Percentiles rank a stretch among this genome's conserved stretches.
Conservation (phyloP, 139 green algal species). For the Chlamydomonas schloesseri region DNA sequence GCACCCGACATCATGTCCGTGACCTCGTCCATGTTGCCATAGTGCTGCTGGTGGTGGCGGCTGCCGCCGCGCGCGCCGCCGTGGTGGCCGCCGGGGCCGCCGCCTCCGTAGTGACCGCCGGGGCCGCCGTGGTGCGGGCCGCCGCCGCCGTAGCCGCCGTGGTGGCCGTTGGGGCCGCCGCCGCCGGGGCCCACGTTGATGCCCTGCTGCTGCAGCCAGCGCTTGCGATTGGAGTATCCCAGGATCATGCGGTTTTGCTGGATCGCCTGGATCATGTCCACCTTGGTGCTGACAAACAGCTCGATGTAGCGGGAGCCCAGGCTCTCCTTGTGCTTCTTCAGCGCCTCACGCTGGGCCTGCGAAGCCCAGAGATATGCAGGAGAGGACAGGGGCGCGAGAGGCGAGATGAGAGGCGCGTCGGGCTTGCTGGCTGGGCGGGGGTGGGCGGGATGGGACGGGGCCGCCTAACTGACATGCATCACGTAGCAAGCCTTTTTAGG, state of each 20-base stretch:
- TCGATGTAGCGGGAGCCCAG: conserved; percentile 86
- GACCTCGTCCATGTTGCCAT: conserved; percentile 34
- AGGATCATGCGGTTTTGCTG: conserved; percentile 58
- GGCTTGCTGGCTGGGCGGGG: too few species aligned
- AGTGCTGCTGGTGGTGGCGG: conserved; percentile 23
- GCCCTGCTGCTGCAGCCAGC: conserved; percentile 56
- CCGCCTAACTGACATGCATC: too few species aligned
- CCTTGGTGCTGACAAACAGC: conserved; percentile 80
- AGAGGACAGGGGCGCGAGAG: too few species aligned
- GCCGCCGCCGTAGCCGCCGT: conserved; percentile 26
- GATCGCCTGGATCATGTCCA: conserved; percentile 56
- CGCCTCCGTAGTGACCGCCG: conserved; percentile 6
- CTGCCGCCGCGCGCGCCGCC: background rate
- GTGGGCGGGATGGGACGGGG: too few species aligned
- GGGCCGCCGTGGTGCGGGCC: conserved; percentile 15
- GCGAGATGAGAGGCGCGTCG: too few species aligned
- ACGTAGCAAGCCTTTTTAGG: too few species aligned
- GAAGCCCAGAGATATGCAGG: too few species aligned
- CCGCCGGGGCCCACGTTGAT: conserved; percentile 14
- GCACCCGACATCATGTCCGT: conserved; percentile 39
- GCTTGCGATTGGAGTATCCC: conserved; percentile 53
- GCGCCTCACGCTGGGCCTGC: conserved; percentile 63
- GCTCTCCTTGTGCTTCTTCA: conserved; percentile 76
- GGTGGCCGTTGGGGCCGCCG: background rate
- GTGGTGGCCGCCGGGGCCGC: background rate